Conservation (phyloP, 441 rosid genomes). For the Erysimum cheiri region DNA sequence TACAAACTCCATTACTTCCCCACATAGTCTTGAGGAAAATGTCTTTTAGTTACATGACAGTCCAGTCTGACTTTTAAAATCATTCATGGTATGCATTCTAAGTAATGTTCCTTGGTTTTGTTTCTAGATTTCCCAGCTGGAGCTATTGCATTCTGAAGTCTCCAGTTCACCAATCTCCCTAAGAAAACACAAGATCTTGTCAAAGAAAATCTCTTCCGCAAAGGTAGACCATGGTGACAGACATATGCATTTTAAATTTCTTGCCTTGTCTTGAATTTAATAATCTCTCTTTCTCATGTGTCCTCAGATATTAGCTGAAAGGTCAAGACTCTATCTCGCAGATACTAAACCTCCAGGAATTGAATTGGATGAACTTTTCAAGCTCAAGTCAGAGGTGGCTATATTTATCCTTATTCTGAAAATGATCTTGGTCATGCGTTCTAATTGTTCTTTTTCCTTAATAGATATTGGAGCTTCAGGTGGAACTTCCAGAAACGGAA, state of each 20-base stretch:
- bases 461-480: constrained; percentile 78
- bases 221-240: constrained; percentile 67
- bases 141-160: constrained; percentile 65
- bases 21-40: constrained; percentile 8
- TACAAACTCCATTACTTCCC: constrained; percentile 29
- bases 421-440: constrained; percentile 24
- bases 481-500: constrained; percentile 68
- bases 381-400: constrained; percentile 83
- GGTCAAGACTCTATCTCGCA: constrained; percentile 55
- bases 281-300: constrained; percentile 34
- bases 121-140: constrained; percentile 70
- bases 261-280: constrained; percentile 18
- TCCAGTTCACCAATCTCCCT: constrained; percentile 61
- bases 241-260: no score
- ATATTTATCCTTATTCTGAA: constrained; percentile 32
- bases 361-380: constrained; percentile 65
- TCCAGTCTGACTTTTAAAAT: neutral
- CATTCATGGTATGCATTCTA: constrained; percentile 13
- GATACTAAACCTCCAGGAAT: constrained; percentile 52
- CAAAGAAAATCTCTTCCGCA: constrained; percentile 59
- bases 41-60: constrained; percentile 3
- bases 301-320: constrained; percentile 67
- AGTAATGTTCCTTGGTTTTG: constrained; percentile 27
- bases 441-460: constrained; percentile 37
- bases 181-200: constrained; percentile 59